Base-by-base conservation (phyloP, 208 protist genomes). In the Strigomonas culicis region DNA sequence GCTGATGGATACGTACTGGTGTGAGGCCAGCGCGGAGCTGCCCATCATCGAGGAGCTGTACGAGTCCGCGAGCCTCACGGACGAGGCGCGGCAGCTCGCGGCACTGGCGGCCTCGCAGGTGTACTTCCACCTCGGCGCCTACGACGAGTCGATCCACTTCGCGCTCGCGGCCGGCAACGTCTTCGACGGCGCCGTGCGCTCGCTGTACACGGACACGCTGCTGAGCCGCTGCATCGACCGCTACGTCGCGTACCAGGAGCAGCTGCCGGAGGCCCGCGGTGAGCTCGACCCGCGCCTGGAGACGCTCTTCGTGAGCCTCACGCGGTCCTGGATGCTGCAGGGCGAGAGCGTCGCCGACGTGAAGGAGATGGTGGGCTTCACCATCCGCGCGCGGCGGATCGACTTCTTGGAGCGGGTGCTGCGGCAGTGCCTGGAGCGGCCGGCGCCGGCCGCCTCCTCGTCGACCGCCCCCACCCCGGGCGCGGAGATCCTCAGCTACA, bases 51-150 rank as follows among this genome's bases (percentile, higher is more conserved):
- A 95, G 79, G 82, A 92, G 61, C 80, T 97, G 3, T 59, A 84
- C 50, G 88, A 90, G 19, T 83, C 86, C 8, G 67, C 47, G 21
- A 71, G 59, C 28, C 64, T 94, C 44, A 66, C 72, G 4, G 72
- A 83, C 36, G 75, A 90, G 39, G 90, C 85, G 6, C 82, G 87
- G 31, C 62, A 78, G 32, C 75, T 90, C 27, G 97, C 97, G 11
- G 92, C 97, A 0, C 78, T 99, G 2, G 82, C 98, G 30, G 86
- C 90, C 1, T 97, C 92, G 36, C 93, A 98, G 77, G 96, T 99
- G 28, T 99, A 99, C 77, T 99, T 99, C 76, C 97, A 99, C 75
- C 87, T 99, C 21, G 94, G 94, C 24, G 95, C 91, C 44, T 98
- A 97, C 71, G 87, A 90, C 60, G 92, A 98, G 47, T 93, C 98